Evolutionary conservation across 2,329 filamentous ascomycete species (phyloP).

Genomic region (Phaeosphaeria sp.): DNA sequence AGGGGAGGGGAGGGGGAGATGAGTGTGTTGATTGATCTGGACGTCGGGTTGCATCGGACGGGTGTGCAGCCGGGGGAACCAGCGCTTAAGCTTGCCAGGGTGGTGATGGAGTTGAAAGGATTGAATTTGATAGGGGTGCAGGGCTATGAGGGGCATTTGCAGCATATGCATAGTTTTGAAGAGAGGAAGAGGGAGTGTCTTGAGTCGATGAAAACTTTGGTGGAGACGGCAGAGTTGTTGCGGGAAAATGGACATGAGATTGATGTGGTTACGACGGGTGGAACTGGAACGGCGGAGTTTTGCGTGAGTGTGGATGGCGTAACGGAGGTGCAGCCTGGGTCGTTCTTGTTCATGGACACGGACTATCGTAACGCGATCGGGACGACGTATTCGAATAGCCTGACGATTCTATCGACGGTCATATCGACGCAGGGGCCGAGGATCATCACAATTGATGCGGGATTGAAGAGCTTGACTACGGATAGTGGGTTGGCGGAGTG

Average conservation of each 20-base stretch:
- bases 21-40: constrained; percentile 56
- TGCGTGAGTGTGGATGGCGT: constrained; percentile 59
- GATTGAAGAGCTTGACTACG: constrained; percentile 60
- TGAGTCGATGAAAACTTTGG: constrained; percentile 55
- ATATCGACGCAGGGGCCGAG: constrained; percentile 56
- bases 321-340: constrained; percentile 63
- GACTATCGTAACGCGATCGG: constrained; percentile 63
- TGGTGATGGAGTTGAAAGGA: constrained; percentile 48
- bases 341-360: constrained; percentile 65
- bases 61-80: constrained; percentile 54
- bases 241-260: constrained; percentile 54
- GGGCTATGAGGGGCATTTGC: constrained; percentile 62
- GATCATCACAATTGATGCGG: constrained; percentile 58
- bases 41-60: constrained; percentile 60
- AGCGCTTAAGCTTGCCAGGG: constrained; percentile 49
- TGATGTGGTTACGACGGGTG: constrained; percentile 60
- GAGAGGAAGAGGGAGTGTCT: constrained; percentile 54
- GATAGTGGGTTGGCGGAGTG: constrained; percentile 61
- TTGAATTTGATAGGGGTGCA: constrained; percentile 58
- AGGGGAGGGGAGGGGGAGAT: constrained; percentile 50
- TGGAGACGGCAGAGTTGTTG: constrained; percentile 52
- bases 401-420: constrained; percentile 59
- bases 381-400: constrained; percentile 56
- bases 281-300: constrained; percentile 62
- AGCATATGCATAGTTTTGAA: constrained; percentile 57